Base-by-base conservation (phyloP, 2,329 filamentous ascomycete genomes). In the Madurella mycetomatis region DNA sequence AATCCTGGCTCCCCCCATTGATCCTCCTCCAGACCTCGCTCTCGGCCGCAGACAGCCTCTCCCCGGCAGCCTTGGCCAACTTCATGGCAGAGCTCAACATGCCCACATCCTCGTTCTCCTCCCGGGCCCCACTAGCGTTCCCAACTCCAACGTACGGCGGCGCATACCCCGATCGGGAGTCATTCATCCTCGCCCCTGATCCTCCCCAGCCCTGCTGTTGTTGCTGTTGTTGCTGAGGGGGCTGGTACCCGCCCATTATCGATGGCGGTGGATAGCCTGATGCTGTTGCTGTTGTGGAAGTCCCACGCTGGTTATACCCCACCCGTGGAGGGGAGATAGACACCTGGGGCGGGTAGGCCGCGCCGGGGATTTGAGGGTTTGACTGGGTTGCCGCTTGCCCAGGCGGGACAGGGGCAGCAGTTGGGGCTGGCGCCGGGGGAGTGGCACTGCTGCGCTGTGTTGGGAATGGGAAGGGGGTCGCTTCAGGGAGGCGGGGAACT, bases 1-100 rank as follows among this genome's bases (percentile, higher is more conserved):
- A 5, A 18, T 16, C 12, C 44, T 49, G 53, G 57, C 64, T 73
- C 46, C 79, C 73, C 69, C 81, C 83, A 69, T 82, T 85, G 65
- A 85, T 81, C 64, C 76, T 78, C 69, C 77, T 79, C 83, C 83
- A 86, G 19, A 86, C 76, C 67, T 84, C 81, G 48, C 71, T 73
- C 71, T 86, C 83, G 13, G 80, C 81, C 13, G 76, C 79, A 9
- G 76, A 78, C 30, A 86, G 68, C 65, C 76, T 81, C 57, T 78
- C 77, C 48, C 82, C 82, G 7, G 82, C 82, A 34, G 75, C 76
- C 55, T 75, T 71, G 44, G 78, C 80, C 73, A 79, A 77, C 66
- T 80, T 83, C 72, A 79, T 82, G 11, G 81, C 81, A 45, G 76
- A 69, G 52, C 73, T 74, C 79, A 80, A 83, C 5, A 83, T 69